Conservation (phyloP, 257 asterid species). For the Petunia axillaris region DNA sequence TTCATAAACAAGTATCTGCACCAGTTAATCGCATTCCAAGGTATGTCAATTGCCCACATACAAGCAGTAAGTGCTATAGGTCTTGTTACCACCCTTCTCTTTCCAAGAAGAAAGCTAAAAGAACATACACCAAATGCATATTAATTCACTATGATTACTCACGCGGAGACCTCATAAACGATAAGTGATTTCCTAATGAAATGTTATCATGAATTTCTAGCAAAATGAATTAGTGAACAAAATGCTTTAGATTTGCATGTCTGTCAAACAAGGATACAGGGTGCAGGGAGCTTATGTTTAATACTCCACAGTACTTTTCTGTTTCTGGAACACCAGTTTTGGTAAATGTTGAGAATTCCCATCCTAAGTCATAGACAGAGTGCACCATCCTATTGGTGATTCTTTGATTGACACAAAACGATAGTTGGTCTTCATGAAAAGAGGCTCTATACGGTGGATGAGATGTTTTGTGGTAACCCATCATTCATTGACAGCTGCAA, state of each 20-base stretch:
- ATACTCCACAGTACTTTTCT: neutral
- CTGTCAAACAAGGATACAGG: conserved; percentile 11
- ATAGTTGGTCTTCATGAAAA: neutral
- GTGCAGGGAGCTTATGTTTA: neutral
- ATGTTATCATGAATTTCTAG: neutral
- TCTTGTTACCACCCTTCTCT: neutral
- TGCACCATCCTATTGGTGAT: neutral
- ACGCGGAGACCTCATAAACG: neutral
- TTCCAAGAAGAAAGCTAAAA: conserved; percentile 10
- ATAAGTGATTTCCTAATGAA: conserved; percentile 3
- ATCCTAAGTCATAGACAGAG: neutral
- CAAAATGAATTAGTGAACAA: neutral
- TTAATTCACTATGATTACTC: neutral
- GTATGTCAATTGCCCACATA: conserved; percentile 8
- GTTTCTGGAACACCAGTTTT: conserved; percentile 10
- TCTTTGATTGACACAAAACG: neutral
- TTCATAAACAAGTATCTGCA: neutral
- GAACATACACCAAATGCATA: conserved; percentile 2
- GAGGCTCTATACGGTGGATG: neutral
- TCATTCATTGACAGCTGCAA: neutral
- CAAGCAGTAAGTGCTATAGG: neutral
- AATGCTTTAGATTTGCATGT: neutral
- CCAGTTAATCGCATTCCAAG: neutral
- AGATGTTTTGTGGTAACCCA: neutral
- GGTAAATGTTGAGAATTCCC: neutral